Conservation (phyloP, 2,329 filamentous ascomycete genomes). For the Aspergillus fijiensis region DNA sequence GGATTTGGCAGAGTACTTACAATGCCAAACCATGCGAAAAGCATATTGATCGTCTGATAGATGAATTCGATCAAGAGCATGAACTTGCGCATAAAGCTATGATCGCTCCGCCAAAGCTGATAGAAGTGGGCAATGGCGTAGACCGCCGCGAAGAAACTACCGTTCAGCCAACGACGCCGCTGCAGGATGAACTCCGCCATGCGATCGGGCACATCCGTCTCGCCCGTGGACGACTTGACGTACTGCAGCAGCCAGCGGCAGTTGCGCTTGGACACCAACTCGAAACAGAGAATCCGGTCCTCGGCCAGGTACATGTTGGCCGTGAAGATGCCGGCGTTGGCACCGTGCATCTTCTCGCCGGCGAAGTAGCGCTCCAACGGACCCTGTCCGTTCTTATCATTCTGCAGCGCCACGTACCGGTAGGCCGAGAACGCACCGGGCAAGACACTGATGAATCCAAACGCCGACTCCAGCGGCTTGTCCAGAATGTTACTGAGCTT, state of each 20-base stretch:
- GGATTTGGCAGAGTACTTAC: slow-evolving; percentile 43
- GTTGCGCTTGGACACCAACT: slow-evolving; percentile 94
- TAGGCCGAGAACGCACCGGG: slow-evolving; percentile 99
- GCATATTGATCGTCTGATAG: slow-evolving; percentile 93
- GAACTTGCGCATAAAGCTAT: slow-evolving; percentile 81
- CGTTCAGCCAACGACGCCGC: slow-evolving; percentile 94
- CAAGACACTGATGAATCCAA: slow-evolving; percentile 95
- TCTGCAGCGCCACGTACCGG: slow-evolving; percentile 88
- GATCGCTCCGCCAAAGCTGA: slow-evolving; percentile 90
- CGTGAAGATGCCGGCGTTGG: slow-evolving; percentile 92
- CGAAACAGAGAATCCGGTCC: slow-evolving; percentile 57
- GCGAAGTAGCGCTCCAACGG: slow-evolving; percentile 96
- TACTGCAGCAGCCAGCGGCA: slow-evolving; percentile 98
- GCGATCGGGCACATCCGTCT: slow-evolving; percentile 93
- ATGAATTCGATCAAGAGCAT: slow-evolving; percentile 90
- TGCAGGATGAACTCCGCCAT: slow-evolving; percentile 95
- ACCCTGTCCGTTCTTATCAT: slow-evolving; percentile 91
- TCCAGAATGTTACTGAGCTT: slow-evolving; percentile 99
- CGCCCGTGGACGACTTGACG: slow-evolving; percentile 93
- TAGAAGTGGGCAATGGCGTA: slow-evolving; percentile 95
- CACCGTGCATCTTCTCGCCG: slow-evolving; percentile 91
- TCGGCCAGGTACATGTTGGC: slow-evolving; percentile 68
- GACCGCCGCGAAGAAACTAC: slow-evolving; percentile 95
- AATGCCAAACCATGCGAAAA: slow-evolving; percentile 98
- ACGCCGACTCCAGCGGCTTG: slow-evolving; percentile 94